Evolutionary conservation across 2,329 filamentous ascomycete genomes (phyloP).

Genomic region (Nothopassalora personata): DNA sequence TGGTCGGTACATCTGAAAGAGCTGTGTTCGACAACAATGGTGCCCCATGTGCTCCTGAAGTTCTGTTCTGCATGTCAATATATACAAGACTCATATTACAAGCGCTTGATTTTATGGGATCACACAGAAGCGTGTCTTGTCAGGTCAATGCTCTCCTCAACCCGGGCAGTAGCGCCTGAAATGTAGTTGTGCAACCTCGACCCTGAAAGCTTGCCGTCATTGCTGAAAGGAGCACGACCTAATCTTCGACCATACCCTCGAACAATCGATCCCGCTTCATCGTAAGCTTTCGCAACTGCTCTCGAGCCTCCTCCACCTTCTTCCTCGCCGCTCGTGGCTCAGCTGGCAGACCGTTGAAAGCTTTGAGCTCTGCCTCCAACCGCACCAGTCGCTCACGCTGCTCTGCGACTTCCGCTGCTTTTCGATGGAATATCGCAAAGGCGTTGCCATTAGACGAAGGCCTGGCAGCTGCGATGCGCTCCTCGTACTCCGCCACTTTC

Average conservation of each 20-base stretch:
- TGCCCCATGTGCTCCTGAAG: too few species aligned
- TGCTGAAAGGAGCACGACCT: not conserved
- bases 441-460: slow-evolving; percentile 37
- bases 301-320: slow-evolving; percentile 64
- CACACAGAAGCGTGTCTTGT: too few species aligned
- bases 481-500: slow-evolving; percentile 62
- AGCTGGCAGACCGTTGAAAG: slow-evolving; percentile 67
- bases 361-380: slow-evolving; percentile 57
- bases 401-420: slow-evolving; percentile 55
- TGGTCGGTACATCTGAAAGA: too few species aligned
- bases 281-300: slow-evolving; percentile 57
- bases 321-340: slow-evolving; percentile 62
- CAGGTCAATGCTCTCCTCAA: too few species aligned
- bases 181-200: not conserved
- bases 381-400: slow-evolving; percentile 55
- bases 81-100: too few species aligned
- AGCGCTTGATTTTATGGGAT: too few species aligned
- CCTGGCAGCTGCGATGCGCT: slow-evolving; percentile 28
- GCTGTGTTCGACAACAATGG: too few species aligned
- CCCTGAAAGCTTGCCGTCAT: not conserved
- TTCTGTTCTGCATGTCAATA: too few species aligned
- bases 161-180: not conserved
- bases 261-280: slow-evolving; percentile 67
- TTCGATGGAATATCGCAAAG: slow-evolving; percentile 53
- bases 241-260: slow-evolving; percentile 56